phyloP scores from a whole-genome alignment of 1,284 basidiomycete species.

The Tetrapyrgos nigripes region DNA sequence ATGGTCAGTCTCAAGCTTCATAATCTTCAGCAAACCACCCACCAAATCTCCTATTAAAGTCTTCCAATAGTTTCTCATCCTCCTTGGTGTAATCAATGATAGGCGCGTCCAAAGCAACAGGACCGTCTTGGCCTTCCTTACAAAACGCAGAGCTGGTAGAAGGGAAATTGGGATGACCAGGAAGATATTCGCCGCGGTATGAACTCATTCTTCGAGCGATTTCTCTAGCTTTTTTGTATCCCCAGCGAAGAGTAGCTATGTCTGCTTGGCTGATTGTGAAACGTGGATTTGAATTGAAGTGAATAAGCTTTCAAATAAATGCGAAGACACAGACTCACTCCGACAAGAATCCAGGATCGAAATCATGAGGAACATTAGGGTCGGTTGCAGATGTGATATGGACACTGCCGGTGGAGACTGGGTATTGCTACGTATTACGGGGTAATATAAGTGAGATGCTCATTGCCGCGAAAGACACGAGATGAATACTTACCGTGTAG shows the following conservation, averaged over 20 bases:
- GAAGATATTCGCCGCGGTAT: too few species aligned
- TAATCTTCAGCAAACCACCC: too few species aligned
- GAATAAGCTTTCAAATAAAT: too few species aligned
- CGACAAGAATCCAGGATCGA: conserved; percentile 12
- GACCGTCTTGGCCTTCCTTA: too few species aligned
- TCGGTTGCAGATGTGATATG: conserved; percentile 16
- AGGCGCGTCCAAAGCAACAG: conserved; percentile 38
- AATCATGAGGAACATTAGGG: conserved; percentile 11
- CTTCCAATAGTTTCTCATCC: conserved; percentile 46
- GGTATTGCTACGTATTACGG: conserved; percentile 10
- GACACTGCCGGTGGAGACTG: conserved; percentile 11
- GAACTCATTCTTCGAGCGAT: too few species aligned
- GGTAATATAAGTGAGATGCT: conserved; percentile 1
- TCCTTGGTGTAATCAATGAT: conserved; percentile 45
- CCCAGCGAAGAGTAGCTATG: conserved; percentile 30
- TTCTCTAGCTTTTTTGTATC: conserved; percentile 53
- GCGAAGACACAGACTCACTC: too few species aligned
- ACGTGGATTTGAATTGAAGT: too few species aligned
- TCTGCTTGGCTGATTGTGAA: conserved; percentile 1
- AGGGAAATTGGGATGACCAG: too few species aligned
- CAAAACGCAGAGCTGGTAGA: too few species aligned
- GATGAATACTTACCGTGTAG: conserved; percentile 32
- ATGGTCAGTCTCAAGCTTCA: too few species aligned
- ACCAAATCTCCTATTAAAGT: conserved; percentile 29
- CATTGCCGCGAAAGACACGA: too few species aligned